Percentiles rank a stretch among this genome's conserved stretches.
Conservation (phyloP, 31 red algal species). For the Porphyra umbilicalis region DNA sequence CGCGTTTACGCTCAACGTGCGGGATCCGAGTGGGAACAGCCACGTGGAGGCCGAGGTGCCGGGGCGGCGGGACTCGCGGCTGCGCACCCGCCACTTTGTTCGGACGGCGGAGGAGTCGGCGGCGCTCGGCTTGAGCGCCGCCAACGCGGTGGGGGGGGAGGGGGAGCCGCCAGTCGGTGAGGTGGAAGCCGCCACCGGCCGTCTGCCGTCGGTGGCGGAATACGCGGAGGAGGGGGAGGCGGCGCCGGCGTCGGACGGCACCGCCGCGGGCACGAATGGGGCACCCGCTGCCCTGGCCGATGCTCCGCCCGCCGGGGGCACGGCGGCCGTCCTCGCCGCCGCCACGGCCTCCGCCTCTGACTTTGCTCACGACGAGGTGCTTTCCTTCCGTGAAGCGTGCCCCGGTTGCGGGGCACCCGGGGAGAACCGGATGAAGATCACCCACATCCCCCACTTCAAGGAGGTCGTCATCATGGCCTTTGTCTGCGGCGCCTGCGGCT, state of each 20-base stretch:
- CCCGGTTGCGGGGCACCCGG: conserved; percentile 25
- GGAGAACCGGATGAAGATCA: conserved; percentile 38
- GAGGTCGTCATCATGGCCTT: conserved; percentile 40
- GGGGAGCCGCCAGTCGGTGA: too few relatives aligned
- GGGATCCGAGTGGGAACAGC: conserved; percentile 19
- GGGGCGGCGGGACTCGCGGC: background rate
- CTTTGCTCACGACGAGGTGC: conserved; percentile 15
- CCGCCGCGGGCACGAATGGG: background rate
- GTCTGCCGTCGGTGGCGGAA: background rate
- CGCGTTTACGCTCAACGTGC: conserved; percentile 9
- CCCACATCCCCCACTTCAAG: conserved; percentile 28
- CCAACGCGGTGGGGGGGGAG: background rate
- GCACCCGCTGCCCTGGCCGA: background rate
- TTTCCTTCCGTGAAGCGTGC: conserved; percentile 13
- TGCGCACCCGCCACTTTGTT: background rate
- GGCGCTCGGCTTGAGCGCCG: background rate
- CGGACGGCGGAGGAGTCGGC: background rate
- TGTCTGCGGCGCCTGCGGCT: conserved; percentile 24
- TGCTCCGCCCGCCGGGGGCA: background rate
- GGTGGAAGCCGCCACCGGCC: background rate
- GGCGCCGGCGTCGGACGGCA: background rate
- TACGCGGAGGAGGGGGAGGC: background rate
- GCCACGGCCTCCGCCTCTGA: background rate
- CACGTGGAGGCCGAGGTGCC: conserved; percentile 8
- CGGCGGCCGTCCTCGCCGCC: background rate